Conservation (phyloP, 2,329 filamentous ascomycete genomes). For the Neofusicoccum ribis region DNA sequence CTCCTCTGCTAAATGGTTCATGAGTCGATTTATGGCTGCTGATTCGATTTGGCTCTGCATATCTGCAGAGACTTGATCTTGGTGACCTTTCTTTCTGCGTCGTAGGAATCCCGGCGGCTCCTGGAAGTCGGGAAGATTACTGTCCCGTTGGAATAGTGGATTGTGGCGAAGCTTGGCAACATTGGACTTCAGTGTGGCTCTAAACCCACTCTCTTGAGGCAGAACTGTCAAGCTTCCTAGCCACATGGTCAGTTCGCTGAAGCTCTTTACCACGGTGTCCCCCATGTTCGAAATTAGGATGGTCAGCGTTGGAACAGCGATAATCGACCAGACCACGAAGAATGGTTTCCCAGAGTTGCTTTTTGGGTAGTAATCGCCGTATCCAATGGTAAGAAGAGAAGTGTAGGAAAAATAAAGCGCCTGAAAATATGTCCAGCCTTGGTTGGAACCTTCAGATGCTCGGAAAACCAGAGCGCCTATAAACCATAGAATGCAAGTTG, state of each 20-base stretch:
- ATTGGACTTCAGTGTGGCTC: slow-evolving; percentile 34
- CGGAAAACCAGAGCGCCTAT: slow-evolving; percentile 54
- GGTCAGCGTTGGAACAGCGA: slow-evolving; percentile 57
- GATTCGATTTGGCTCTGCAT: slow-evolving; percentile 11
- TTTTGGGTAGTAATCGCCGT: slow-evolving; percentile 50
- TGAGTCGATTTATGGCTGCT: not conserved
- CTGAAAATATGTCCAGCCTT: slow-evolving; percentile 54
- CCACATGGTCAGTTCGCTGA: slow-evolving; percentile 58
- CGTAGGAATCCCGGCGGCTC: slow-evolving; percentile 1
- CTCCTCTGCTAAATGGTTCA: slow-evolving; percentile 25
- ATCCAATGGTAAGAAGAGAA: slow-evolving; percentile 56
- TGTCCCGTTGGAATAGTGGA: not conserved
- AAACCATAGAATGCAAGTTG: slow-evolving; percentile 45
- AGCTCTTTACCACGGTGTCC: slow-evolving; percentile 55
- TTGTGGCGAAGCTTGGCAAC: slow-evolving; percentile 26
- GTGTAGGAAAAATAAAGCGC: slow-evolving; percentile 56
- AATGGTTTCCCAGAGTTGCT: slow-evolving; percentile 56
- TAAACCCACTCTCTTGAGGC: slow-evolving; percentile 49
- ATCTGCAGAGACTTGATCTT: slow-evolving; percentile 21
- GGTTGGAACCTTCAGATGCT: slow-evolving; percentile 43
- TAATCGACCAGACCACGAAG: slow-evolving; percentile 58
- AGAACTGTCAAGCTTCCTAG: slow-evolving; percentile 56
- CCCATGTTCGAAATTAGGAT: slow-evolving; percentile 57
- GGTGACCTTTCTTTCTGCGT: not conserved
- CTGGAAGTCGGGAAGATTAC: not conserved